These are phyloP conservation scores for Exophiala sp. DNA, from an alignment of 2,329 filamentous ascomycete genomes.

Conservation along the genomic window DNA sequence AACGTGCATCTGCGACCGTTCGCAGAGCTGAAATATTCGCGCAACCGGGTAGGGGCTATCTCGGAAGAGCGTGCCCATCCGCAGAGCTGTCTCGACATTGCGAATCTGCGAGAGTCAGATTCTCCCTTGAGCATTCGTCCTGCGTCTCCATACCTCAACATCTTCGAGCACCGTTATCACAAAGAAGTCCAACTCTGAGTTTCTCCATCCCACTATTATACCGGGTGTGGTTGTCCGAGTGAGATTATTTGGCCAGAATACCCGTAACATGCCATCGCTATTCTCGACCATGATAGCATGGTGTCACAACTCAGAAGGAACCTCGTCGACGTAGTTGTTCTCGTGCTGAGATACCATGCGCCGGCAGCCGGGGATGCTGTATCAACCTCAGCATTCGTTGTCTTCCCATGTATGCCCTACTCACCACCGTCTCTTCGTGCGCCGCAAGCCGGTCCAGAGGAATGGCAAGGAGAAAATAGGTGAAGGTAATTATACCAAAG, in stretches of 20 bases:
- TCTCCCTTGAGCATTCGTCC: background rate
- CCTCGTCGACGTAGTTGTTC: constrained; percentile 92
- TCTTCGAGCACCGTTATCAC: constrained; percentile 86
- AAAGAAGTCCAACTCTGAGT: constrained; percentile 85
- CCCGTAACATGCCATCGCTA: constrained; percentile 82
- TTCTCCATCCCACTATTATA: constrained; percentile 92
- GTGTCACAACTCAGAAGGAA: constrained; percentile 68
- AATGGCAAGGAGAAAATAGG: constrained; percentile 80
- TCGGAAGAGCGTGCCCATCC: constrained; percentile 76
- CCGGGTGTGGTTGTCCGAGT: constrained; percentile 68
- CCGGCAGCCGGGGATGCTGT: constrained; percentile 76
- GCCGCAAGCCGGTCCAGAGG: constrained; percentile 80
- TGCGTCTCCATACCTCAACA: constrained; percentile 66
- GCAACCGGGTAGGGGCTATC: constrained; percentile 75
- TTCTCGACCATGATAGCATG: constrained; percentile 62
- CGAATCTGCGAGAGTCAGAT: constrained; percentile 51
- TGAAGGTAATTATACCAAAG: constrained; percentile 73
- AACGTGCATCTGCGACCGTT: constrained; percentile 76
- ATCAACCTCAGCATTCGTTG: constrained; percentile 1
- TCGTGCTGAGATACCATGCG: constrained; percentile 82
- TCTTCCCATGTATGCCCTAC: constrained; percentile 26
- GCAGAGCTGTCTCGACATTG: constrained; percentile 83
- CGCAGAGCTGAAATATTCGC: constrained; percentile 80
- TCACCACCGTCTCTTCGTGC: constrained; percentile 75
- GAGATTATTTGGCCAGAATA: constrained; percentile 96